Evolutionary conservation across 352 stramenopile genomes (phyloP).

Genomic region (Labyrinthula sp.): DNA sequence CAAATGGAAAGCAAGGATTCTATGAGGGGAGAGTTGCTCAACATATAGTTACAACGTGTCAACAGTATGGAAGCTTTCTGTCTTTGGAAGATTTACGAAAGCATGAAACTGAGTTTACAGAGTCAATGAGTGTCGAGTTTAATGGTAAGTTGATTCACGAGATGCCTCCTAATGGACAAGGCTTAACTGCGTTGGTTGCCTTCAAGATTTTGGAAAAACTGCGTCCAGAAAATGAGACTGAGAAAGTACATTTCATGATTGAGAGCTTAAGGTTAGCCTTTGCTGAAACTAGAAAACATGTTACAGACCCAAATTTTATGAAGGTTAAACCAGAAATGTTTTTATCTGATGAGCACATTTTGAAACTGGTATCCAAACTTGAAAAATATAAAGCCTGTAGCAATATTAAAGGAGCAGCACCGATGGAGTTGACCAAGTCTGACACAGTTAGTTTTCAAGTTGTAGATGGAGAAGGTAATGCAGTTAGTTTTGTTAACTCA

Average conservation of each 20-base stretch:
- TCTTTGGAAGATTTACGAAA: conserved; percentile 54
- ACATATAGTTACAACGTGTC: conserved; percentile 30
- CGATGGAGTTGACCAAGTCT: conserved; percentile 31
- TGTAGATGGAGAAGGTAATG: conserved; percentile 75
- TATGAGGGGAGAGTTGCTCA: conserved; percentile 37
- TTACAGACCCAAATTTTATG: conserved; percentile 46
- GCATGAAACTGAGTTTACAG: conserved; percentile 62
- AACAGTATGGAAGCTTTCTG: conserved; percentile 43
- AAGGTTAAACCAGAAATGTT: conserved; percentile 47
- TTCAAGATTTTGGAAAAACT: conserved; percentile 59
- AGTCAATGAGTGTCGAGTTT: conserved; percentile 56
- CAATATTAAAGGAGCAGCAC: not conserved
- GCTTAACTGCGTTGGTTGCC: conserved; percentile 76
- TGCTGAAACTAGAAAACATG: conserved; percentile 58
- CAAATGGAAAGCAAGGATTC: conserved; percentile 58
- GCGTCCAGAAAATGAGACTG: conserved; percentile 23
- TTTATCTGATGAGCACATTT: conserved; percentile 33
- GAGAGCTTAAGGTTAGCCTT: conserved; percentile 78
- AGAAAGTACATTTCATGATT: conserved; percentile 66
- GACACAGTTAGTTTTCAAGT: conserved; percentile 85
- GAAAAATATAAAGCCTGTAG: not conserved
- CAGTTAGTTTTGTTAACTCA: conserved; percentile 89
- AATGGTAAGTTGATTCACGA: conserved; percentile 49
- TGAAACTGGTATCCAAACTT: not conserved
- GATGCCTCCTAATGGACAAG: conserved; percentile 78